Evolutionary conservation across 441 rosid genomes (phyloP).

Genomic region (Rhodomyrtus psidioides): DNA sequence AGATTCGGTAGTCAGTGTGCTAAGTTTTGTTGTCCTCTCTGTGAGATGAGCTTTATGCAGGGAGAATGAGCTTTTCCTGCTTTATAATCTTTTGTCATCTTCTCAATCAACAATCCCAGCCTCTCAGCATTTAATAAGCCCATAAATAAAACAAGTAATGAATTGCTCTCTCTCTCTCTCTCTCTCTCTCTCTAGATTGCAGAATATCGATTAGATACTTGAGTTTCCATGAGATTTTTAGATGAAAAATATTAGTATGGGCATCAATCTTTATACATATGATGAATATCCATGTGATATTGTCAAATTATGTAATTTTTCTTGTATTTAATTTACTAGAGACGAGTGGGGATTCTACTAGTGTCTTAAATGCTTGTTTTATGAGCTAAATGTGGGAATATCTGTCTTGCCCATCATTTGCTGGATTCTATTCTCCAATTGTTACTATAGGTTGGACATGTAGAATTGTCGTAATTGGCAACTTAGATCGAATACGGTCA

Average conservation of each 20-base stretch:
- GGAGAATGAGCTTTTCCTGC: slow-evolving; percentile 35
- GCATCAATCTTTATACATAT: not conserved
- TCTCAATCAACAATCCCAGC: slow-evolving; percentile 10
- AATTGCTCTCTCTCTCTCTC: not conserved
- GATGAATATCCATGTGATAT: not conserved
- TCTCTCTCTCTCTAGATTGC: not conserved
- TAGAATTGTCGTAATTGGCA: not conserved
- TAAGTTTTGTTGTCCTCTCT: slow-evolving; percentile 17
- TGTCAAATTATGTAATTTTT: not conserved
- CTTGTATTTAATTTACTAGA: not conserved
- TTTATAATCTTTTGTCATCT: slow-evolving; percentile 18
- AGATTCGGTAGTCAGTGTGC: slow-evolving; percentile 36
- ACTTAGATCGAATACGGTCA: not conserved
- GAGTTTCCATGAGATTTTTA: not conserved
- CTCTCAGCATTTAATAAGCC: not conserved
- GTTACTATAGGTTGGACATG: not conserved
- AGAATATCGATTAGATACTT: not conserved
- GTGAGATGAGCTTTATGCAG: slow-evolving; percentile 25
- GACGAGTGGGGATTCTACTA: not conserved
- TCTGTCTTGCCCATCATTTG: not conserved
- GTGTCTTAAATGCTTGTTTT: not conserved
- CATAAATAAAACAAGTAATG: not conserved
- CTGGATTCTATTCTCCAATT: not conserved
- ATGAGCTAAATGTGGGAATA: not conserved
- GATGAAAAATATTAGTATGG: not conserved